phyloP scores from a whole-genome alignment of 208 protist species.

The Herpetomonas muscarum region DNA sequence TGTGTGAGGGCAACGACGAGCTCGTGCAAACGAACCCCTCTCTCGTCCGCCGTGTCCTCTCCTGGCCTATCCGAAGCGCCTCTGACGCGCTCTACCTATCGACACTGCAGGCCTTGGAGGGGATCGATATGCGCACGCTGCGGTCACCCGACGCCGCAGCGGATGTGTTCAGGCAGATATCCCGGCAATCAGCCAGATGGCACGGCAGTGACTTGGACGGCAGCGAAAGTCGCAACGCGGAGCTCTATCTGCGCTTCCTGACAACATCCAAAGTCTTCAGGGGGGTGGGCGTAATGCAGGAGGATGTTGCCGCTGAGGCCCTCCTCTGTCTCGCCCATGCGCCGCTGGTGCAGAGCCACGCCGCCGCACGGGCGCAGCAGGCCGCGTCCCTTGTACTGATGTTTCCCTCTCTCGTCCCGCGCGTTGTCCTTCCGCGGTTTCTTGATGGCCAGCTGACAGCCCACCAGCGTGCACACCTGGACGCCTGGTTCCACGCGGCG shows the following conservation, averaged over 20 bases:
- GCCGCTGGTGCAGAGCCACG: not conserved
- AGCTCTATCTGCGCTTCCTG: conserved; percentile 10
- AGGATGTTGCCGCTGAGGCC: conserved; percentile 4
- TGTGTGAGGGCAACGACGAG: conserved; percentile 46
- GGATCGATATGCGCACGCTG: conserved; percentile 16
- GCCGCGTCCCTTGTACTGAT: conserved; percentile 6
- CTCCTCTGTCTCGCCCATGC: conserved; percentile 11
- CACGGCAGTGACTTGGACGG: no score
- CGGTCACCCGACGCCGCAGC: conserved; percentile 15
- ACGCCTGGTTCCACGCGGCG: not conserved
- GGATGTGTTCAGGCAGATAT: conserved; percentile 19
- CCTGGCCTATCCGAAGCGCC: not conserved
- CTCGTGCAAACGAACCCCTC: not conserved
- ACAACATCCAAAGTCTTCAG: conserved; percentile 11
- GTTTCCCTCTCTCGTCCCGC: conserved; percentile 24
- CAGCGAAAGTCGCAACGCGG: conserved; percentile 15
- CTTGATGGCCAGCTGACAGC: not conserved
- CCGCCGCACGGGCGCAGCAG: not conserved
- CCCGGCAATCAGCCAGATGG: no score
- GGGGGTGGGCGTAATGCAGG: conserved; percentile 9
- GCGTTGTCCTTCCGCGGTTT: conserved; percentile 5
- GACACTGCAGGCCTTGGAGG: conserved; percentile 17
- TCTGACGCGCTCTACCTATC: not conserved
- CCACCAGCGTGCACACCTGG: not conserved
- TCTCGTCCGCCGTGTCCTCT: not conserved